A percentile compares a stretch with the other conserved stretches of the same genome.
These are phyloP conservation scores for Phytophthora constricta DNA, from an alignment of 352 stramenopile species.

Conservation along the genomic window DNA sequence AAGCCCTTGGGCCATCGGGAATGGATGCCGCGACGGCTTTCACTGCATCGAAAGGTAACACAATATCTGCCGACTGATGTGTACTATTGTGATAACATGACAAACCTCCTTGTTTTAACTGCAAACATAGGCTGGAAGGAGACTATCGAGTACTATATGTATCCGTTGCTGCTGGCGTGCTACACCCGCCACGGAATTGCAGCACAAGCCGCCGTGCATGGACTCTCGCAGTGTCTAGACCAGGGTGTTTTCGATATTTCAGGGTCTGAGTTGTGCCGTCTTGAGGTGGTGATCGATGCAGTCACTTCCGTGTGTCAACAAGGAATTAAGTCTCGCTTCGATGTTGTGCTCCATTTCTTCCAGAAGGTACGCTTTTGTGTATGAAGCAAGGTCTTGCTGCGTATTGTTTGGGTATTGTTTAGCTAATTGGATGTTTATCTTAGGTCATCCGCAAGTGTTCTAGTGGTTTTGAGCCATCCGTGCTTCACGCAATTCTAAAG, in stretches of 20 bases:
- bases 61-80: neutral
- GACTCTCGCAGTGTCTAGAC: slow-evolving; percentile 68
- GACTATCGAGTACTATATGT: slow-evolving; percentile 76
- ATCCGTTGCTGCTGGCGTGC: slow-evolving; percentile 75
- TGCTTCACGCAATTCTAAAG: slow-evolving; percentile 77
- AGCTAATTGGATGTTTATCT: neutral
- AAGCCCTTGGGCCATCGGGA: slow-evolving; percentile 13
- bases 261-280: slow-evolving; percentile 42
- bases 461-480: slow-evolving; percentile 40
- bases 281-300: slow-evolving; percentile 68
- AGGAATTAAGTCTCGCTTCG: slow-evolving; percentile 74
- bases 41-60: slow-evolving; percentile 18
- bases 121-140: slow-evolving; percentile 32
- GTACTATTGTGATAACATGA: neutral
- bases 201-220: slow-evolving; percentile 54
- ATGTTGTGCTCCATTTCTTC: slow-evolving; percentile 65
- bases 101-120: slow-evolving; percentile 5
- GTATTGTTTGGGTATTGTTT: neutral
- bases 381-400: neutral
- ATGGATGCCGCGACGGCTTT: neutral
- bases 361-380: slow-evolving; percentile 65
- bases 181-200: slow-evolving; percentile 75
- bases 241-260: slow-evolving; percentile 58
- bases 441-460: slow-evolving; percentile 62
- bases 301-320: slow-evolving; percentile 82